These are phyloP conservation scores for Tuber umbilicatum DNA, from an alignment of 495 filamentous ascomycete genomes.

Conservation along the genomic window DNA sequence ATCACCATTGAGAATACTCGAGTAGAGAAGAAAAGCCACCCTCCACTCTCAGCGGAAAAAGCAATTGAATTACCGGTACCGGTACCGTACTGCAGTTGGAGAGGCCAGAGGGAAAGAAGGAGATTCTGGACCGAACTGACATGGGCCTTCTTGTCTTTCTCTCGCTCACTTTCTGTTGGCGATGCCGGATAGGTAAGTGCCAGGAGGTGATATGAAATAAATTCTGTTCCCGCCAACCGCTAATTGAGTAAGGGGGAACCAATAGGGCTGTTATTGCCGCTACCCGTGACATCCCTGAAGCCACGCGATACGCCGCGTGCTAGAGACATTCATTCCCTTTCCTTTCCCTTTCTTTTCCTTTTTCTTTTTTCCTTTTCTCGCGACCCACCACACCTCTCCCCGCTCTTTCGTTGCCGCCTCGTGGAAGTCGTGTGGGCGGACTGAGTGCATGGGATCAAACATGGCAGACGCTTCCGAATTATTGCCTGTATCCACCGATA, in stretches of 20 bases:
- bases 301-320: slow-evolving; percentile 32
- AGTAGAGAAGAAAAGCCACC: background rate
- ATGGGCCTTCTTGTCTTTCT: background rate
- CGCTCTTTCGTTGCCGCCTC: slow-evolving; percentile 17
- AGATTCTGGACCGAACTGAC: background rate
- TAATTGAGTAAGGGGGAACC: slow-evolving; percentile 5
- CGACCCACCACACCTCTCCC: slow-evolving; percentile 15
- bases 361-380: slow-evolving; percentile 22
- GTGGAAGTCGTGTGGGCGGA: slow-evolving; percentile 17
- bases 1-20: background rate
- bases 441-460: slow-evolving; percentile 14
- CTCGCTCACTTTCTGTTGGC: background rate
- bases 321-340: slow-evolving; percentile 9
- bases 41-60: background rate
- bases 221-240: background rate
- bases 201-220: too few relatives aligned
- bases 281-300: slow-evolving; percentile 33
- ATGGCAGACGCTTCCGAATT: slow-evolving; percentile 15
- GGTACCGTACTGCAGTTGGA: background rate
- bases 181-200: too few relatives aligned
- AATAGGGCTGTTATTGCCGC: slow-evolving; percentile 37
- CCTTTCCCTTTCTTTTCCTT: slow-evolving; percentile 13
- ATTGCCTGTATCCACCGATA: background rate
- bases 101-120: background rate
- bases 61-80: background rate